phyloP scores from a whole-genome alignment of 2,329 filamentous ascomycete species.

The Penicillium thymicola region DNA sequence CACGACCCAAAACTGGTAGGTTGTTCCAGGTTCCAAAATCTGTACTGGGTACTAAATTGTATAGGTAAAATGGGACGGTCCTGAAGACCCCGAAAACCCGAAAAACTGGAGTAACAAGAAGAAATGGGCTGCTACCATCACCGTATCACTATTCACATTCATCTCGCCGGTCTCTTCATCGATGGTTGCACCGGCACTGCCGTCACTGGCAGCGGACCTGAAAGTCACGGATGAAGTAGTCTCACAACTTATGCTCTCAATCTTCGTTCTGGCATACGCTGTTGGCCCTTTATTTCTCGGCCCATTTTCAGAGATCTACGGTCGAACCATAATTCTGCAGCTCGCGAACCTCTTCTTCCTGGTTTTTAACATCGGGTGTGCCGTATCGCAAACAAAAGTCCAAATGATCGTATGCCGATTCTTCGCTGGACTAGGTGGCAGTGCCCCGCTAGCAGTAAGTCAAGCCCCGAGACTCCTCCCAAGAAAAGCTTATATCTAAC shows the following conservation, averaged over 20 bases:
- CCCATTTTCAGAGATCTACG: conserved; percentile 56
- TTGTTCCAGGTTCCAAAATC: background rate
- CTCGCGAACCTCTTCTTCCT: conserved; percentile 54
- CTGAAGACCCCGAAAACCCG: conserved; percentile 49
- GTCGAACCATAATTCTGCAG: conserved; percentile 54
- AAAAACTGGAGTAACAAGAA: conserved; percentile 54
- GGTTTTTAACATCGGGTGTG: conserved; percentile 60
- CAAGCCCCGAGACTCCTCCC: background rate
- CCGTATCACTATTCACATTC: conserved; percentile 58
- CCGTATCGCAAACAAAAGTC: conserved; percentile 50
- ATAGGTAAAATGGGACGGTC: conserved; percentile 51
- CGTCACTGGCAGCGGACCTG: conserved; percentile 53
- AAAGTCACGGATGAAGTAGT: conserved; percentile 48
- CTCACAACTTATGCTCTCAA: conserved; percentile 51
- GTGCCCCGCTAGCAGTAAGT: conserved; percentile 52
- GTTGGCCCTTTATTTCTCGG: conserved; percentile 52
- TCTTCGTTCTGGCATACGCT: conserved; percentile 56
- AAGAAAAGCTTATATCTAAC: conserved; percentile 1
- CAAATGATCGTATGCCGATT: conserved; percentile 60
- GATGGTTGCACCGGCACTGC: conserved; percentile 55
- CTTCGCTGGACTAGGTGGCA: conserved; percentile 57
- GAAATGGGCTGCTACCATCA: conserved; percentile 57
- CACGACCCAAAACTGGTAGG: conserved; percentile 28
- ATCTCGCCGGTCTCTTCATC: conserved; percentile 63
- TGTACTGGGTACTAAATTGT: background rate